These are phyloP conservation scores for Ceratocystiopsis sp. DNA, from an alignment of 2,329 filamentous ascomycete species.

Conservation along the genomic window DNA sequence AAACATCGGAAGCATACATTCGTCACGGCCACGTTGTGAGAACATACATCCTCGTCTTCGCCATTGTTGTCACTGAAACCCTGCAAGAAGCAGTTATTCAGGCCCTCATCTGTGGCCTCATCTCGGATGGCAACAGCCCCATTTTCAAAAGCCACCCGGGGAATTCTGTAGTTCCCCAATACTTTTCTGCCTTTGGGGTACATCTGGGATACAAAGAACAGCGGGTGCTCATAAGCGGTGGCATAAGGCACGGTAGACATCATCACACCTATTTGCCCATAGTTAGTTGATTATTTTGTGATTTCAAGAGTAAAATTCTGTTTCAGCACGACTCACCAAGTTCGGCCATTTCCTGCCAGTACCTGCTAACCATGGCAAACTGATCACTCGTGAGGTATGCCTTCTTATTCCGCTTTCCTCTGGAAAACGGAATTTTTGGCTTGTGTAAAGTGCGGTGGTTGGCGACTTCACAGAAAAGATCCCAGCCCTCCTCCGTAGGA, in stretches of 20 bases:
- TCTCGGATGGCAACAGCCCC: too few relatives aligned
- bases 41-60: too few relatives aligned
- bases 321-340: too few relatives aligned
- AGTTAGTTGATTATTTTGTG: neutral
- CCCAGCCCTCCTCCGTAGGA: conserved; percentile 15
- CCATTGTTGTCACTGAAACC: too few relatives aligned
- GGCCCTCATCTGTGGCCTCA: too few relatives aligned
- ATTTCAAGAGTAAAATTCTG: neutral
- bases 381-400: conserved; percentile 14
- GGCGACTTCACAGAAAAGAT: conserved; percentile 10
- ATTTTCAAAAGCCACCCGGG: too few relatives aligned
- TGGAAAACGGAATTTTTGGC: conserved; percentile 11
- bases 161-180: too few relatives aligned
- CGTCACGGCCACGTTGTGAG: too few relatives aligned
- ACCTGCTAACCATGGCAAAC: conserved; percentile 16
- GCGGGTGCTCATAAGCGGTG: conserved; percentile 20
- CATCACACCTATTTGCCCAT: neutral
- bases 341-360: conserved; percentile 12
- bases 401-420: conserved; percentile 13
- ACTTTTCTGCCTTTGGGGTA: conserved; percentile 15
- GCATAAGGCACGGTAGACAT: conserved; percentile 1
- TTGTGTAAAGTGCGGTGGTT: neutral
- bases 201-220: conserved; percentile 29
- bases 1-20: too few relatives aligned
- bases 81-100: too few relatives aligned